Conservation (phyloP, 345 rosid genomes). For the Trapa bicornis region DNA sequence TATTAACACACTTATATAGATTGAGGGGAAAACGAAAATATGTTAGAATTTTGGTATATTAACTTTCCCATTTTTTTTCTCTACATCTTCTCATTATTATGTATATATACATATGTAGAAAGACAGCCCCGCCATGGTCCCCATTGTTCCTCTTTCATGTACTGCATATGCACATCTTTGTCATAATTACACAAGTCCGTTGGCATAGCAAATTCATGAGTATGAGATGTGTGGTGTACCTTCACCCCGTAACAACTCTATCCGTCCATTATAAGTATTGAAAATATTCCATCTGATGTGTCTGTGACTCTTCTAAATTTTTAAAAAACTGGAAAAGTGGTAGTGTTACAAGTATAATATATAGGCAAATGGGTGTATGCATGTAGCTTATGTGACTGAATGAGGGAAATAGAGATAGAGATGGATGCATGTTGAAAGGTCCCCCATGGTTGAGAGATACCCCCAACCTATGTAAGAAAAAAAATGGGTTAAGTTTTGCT, state of each 20-base stretch:
- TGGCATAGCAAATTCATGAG: too few relatives aligned
- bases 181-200: too few relatives aligned
- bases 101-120: background rate
- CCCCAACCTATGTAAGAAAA: conserved; percentile 2
- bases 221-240: too few relatives aligned
- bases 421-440: conserved; percentile 5
- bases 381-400: background rate
- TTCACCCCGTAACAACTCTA: too few relatives aligned
- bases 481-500: background rate
- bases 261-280: too few relatives aligned
- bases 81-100: background rate
- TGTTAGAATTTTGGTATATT: too few relatives aligned
- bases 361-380: background rate
- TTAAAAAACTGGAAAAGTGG: too few relatives aligned
- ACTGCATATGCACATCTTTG: background rate
- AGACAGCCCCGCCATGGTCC: background rate
- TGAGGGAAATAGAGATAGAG: background rate
- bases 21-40: too few relatives aligned
- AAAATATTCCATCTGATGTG: background rate
- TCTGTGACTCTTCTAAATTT: too few relatives aligned
- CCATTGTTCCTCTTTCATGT: background rate
- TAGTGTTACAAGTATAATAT: background rate
- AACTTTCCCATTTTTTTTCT: background rate
- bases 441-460: background rate
- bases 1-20: too few relatives aligned